These are phyloP conservation scores for Vaccinium myrtillus DNA, from an alignment of 148 eudicot species.

Conservation along the genomic window DNA sequence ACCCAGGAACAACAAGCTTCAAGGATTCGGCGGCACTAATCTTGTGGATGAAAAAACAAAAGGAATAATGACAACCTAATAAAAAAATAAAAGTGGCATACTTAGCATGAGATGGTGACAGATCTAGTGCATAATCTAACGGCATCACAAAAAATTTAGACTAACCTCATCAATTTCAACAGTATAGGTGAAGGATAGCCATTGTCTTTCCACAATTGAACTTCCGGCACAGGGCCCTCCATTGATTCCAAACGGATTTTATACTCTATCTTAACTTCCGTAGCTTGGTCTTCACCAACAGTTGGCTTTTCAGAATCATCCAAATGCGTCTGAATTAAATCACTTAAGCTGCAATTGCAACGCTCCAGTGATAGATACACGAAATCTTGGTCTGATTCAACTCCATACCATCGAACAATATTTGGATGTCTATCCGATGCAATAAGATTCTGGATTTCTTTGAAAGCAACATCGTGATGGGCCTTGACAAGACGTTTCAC, in stretches of 20 bases:
- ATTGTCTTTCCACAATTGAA: constrained; percentile 63
- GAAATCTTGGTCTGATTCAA: constrained; percentile 83
- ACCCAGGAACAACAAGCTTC: neutral
- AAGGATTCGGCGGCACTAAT: neutral
- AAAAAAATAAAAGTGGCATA: neutral
- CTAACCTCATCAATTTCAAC: constrained; percentile 79
- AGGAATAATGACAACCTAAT: neutral
- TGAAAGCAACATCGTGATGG: constrained; percentile 83
- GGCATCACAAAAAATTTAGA: neutral
- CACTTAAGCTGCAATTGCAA: constrained; percentile 78
- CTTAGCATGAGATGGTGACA: constrained; percentile 7
- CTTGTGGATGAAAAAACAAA: neutral
- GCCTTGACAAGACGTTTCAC: constrained; percentile 89
- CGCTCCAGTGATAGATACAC: constrained; percentile 82
- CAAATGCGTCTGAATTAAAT: constrained; percentile 50
- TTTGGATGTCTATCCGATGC: constrained; percentile 92
- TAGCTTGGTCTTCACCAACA: constrained; percentile 21
- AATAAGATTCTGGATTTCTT: constrained; percentile 89
- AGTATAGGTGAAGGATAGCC: constrained; percentile 73
- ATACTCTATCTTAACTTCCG: constrained; percentile 34
- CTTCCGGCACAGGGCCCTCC: constrained; percentile 44
- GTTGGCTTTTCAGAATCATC: constrained; percentile 28
- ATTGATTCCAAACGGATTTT: constrained; percentile 37
- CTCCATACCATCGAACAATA: constrained; percentile 85
- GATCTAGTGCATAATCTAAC: constrained; percentile 4